Conservation (phyloP, 306 rosid genomes). For the Sophora flavescens region DNA sequence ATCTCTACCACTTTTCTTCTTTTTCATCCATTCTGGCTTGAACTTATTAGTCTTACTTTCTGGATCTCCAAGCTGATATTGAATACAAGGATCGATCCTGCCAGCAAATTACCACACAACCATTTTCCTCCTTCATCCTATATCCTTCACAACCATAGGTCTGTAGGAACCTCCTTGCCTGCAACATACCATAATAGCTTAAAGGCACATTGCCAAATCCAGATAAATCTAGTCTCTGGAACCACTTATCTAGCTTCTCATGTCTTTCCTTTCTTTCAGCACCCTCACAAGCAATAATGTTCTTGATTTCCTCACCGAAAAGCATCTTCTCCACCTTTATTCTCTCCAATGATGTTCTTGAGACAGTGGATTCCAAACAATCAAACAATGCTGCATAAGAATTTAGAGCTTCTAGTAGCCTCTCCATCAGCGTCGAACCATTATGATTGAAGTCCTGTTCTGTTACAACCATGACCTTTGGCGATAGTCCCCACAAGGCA, state of each 20-base stretch:
- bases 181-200: constrained; percentile 78
- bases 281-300: constrained; percentile 92
- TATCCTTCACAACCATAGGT: constrained; percentile 86
- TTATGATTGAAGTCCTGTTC: constrained; percentile 92
- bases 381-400: constrained; percentile 89
- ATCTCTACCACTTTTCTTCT: constrained; percentile 35
- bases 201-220: constrained; percentile 70
- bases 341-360: constrained; percentile 83
- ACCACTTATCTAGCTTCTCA: constrained; percentile 83
- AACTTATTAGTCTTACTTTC: constrained; percentile 54
- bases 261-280: constrained; percentile 85
- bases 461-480: constrained; percentile 79
- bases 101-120: constrained; percentile 74
- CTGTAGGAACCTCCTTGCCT: constrained; percentile 70
- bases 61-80: constrained; percentile 85
- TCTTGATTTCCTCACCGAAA: constrained; percentile 86
- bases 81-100: constrained; percentile 83
- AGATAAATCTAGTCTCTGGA: constrained; percentile 69
- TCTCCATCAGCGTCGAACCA: constrained; percentile 82
- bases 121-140: constrained; percentile 80
- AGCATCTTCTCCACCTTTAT: constrained; percentile 89
- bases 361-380: constrained; percentile 82
- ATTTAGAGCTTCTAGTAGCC: constrained; percentile 78
- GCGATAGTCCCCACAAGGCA: constrained; percentile 81
- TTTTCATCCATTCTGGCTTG: constrained; percentile 24